These are phyloP conservation scores for Circinella umbellata DNA, from an alignment of 371 early-diverging fungal genomes.

Conservation along the genomic window DNA sequence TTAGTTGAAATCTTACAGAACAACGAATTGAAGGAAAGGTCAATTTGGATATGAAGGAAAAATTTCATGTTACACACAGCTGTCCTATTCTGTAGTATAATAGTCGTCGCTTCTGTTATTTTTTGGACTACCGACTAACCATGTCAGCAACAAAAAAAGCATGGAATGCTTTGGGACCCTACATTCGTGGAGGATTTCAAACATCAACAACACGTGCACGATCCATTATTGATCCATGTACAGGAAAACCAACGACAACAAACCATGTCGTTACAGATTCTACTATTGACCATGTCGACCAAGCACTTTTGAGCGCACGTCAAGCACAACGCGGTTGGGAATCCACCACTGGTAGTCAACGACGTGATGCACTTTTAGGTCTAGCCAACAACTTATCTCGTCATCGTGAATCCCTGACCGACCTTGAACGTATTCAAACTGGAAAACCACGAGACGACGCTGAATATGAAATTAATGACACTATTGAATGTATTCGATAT, in stretches of 20 bases:
- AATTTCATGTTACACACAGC: no score
- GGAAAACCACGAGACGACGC: constrained; percentile 79
- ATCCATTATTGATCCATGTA: constrained; percentile 21
- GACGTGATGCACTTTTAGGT: constrained; percentile 68
- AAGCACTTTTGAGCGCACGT: constrained; percentile 13
- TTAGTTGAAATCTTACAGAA: no score
- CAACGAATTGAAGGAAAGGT: no score
- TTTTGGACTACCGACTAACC: neutral
- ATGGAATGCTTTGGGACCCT: constrained; percentile 17
- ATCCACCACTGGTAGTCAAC: constrained; percentile 20
- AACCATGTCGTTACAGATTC: constrained; percentile 15
- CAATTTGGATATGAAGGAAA: no score
- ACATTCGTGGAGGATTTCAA: constrained; percentile 18
- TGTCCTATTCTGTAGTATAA: no score
- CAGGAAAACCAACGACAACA: constrained; percentile 11
- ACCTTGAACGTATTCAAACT: constrained; percentile 79
- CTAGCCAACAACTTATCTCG: constrained; percentile 68
- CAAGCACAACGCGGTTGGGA: constrained; percentile 19
- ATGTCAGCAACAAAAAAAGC: constrained; percentile 7
- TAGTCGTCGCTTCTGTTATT: neutral
- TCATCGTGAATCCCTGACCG: constrained; percentile 63
- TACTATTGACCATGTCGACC: constrained; percentile 14
- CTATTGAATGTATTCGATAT: constrained; percentile 71
- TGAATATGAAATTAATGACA: constrained; percentile 55
- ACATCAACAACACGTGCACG: constrained; percentile 4